Base-by-base conservation (phyloP, 176 grass and related monocot species). In the Ampelocalamus luodianensis region DNA sequence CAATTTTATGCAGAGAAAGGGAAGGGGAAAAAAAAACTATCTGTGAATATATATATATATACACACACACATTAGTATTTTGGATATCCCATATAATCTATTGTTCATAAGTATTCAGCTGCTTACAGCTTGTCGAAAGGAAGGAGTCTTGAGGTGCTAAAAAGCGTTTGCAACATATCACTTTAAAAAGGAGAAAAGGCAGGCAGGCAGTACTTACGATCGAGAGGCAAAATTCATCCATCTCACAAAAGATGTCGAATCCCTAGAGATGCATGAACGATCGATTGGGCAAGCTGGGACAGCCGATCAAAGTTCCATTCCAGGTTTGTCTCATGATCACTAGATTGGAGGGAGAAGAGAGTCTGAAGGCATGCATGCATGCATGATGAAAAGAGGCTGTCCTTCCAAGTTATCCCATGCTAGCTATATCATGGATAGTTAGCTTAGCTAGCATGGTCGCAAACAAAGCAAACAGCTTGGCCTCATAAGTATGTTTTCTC, bases 231-330 rank as follows among this genome's bases (percentile, higher is more conserved):
- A 70, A 82, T 68, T 71, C 40, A 61, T 49, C 68, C 56, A 17
- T 49, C 44, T 83, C 37, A 0, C 69, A 43, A 90, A 81, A 90
- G 88, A 81, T 50, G 71, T 44, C 43, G 70, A 85, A 90, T 85
- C 70, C 82, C 60, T 39, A 88, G 74, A 72, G 60, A 67, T 62
- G 86, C 80, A 72, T 72, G 80, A 11, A 46, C 46, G 68, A 85
- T 78, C 65, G 6, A 85, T 85, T 74, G 2, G 46, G 3, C 51
- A 37, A 76, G 54, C 65, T 62, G 54, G 84, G 76, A 44, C 76
- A 86, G 42, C 50, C 49, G 87, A 89, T 79, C 56, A 79, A 89
- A 84, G 81, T 85, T 64, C 23, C 37, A 84, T 56, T 84, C 74
- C 34, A 84, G 38, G 87, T 71, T 43, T 73, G 65, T 79, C 76